Evolutionary conservation across 2,329 filamentous ascomycete genomes (phyloP).

Genomic region (Venturia aucupariae): DNA sequence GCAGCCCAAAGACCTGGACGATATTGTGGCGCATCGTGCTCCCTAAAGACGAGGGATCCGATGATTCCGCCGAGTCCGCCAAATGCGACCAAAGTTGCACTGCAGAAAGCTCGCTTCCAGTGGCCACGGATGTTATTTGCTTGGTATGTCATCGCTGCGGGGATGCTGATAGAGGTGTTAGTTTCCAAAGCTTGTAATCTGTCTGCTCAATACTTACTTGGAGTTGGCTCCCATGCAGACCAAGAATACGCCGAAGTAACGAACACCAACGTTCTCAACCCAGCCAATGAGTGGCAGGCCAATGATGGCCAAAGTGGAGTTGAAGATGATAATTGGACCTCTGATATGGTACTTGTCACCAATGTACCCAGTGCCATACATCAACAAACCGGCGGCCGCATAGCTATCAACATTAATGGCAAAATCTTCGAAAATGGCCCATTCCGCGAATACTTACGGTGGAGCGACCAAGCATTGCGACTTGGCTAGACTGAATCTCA

Average conservation of each 20-base stretch:
- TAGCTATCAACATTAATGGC: conserved; percentile 29
- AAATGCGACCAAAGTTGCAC: conserved; percentile 64
- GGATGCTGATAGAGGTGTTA: conserved; percentile 56
- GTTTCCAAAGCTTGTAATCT: background rate
- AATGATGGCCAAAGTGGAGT: conserved; percentile 56
- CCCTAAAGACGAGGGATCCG: conserved; percentile 61
- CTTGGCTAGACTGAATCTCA: conserved; percentile 55
- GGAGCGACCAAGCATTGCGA: conserved; percentile 66
- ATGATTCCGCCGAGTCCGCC: conserved; percentile 69
- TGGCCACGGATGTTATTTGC: conserved; percentile 75
- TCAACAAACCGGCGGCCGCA: conserved; percentile 54
- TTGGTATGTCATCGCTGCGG: conserved; percentile 66
- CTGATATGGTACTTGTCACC: conserved; percentile 60
- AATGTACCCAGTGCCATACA: conserved; percentile 48
- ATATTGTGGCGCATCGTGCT: conserved; percentile 30
- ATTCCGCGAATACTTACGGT: conserved; percentile 27
- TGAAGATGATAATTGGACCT: conserved; percentile 56
- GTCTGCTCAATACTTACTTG: background rate
- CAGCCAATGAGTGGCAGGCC: conserved; percentile 72
- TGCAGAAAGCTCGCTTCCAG: conserved; percentile 78
- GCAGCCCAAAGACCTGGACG: conserved; percentile 31
- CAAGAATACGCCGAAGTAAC: conserved; percentile 69
- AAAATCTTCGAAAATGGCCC: too few relatives aligned
- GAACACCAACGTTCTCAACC: conserved; percentile 44
- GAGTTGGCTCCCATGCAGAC: conserved; percentile 62